Evolutionary conservation across 768 basidiomycete genomes (phyloP).

Genomic region (Gymnopilus dilepis): DNA sequence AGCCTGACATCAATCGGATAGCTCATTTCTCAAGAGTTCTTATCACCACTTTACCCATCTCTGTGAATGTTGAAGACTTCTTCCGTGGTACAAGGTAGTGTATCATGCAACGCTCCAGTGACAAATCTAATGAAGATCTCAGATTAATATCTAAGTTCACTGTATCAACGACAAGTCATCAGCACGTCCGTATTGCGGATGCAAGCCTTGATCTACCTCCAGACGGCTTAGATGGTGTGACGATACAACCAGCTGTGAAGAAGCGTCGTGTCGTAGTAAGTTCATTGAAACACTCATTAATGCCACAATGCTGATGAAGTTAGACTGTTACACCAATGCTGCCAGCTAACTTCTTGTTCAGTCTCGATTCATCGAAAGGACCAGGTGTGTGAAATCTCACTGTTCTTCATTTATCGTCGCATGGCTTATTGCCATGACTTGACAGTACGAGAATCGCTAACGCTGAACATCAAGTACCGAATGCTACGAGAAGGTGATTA

Average conservation of each 20-base stretch:
- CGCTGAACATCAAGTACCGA: constrained; percentile 73
- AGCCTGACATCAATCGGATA: constrained; percentile 57
- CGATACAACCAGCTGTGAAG: constrained; percentile 53
- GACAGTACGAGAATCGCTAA: constrained; percentile 66
- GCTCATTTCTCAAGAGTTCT: constrained; percentile 61
- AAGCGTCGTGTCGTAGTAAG: constrained; percentile 56
- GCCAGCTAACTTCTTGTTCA: constrained; percentile 82
- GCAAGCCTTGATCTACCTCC: constrained; percentile 56
- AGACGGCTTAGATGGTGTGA: constrained; percentile 51
- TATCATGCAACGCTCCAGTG: background rate
- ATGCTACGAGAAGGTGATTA: constrained; percentile 79
- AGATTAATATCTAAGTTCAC: constrained; percentile 94
- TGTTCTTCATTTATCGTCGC: constrained; percentile 1
- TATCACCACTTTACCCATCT: constrained; percentile 77
- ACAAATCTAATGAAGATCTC: constrained; percentile 8
- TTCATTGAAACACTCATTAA: constrained; percentile 8
- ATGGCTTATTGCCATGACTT: constrained; percentile 14
- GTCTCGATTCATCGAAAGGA: constrained; percentile 66
- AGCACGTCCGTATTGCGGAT: constrained; percentile 76
- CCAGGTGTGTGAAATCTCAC: constrained; percentile 48
- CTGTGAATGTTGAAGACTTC: constrained; percentile 96
- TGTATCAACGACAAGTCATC: constrained; percentile 78
- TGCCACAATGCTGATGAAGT: background rate
- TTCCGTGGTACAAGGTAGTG: constrained; percentile 84
- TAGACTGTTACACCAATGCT: constrained; percentile 80